Conservation (phyloP, 176 grass and related monocot genomes). For the Alloteropsis semialata region DNA sequence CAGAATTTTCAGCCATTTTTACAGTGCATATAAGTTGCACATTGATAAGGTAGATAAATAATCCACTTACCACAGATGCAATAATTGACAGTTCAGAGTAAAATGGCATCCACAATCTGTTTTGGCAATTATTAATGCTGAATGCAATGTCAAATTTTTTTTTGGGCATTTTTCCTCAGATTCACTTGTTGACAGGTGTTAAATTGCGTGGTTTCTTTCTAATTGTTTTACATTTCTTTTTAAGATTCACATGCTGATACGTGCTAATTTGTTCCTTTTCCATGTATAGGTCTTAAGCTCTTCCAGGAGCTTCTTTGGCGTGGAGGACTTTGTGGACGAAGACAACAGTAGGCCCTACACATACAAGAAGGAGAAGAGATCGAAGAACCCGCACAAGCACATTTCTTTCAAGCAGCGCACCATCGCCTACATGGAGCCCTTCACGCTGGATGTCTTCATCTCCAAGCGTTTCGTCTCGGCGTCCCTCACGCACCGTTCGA, state of each 20-base stretch:
- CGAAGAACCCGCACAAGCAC: conserved; percentile 87
- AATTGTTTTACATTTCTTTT: conserved; percentile 1
- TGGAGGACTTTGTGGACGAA: conserved; percentile 86
- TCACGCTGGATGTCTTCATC: conserved; percentile 86
- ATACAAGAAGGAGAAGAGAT: conserved; percentile 92
- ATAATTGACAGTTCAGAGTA: background rate
- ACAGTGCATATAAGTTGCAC: background rate
- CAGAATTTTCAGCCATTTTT: background rate
- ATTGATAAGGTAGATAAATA: background rate
- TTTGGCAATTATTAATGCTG: background rate
- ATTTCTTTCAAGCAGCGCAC: conserved; percentile 93
- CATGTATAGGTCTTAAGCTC: conserved; percentile 51
- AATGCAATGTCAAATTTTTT: too few species aligned
- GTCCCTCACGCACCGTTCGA: conserved; percentile 73
- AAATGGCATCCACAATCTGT: background rate
- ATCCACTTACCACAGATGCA: background rate
- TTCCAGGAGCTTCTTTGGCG: conserved; percentile 86
- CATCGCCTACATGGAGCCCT: conserved; percentile 85
- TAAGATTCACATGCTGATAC: background rate
- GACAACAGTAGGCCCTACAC: conserved; percentile 91
- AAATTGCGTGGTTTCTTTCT: background rate
- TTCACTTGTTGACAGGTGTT: background rate
- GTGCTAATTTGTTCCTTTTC: background rate
- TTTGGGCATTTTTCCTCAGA: background rate
- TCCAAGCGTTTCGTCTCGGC: conserved; percentile 90